Evolutionary conservation across 164 flowering plant genomes (phyloP).

Genomic region (Euptelea pleiosperma): DNA sequence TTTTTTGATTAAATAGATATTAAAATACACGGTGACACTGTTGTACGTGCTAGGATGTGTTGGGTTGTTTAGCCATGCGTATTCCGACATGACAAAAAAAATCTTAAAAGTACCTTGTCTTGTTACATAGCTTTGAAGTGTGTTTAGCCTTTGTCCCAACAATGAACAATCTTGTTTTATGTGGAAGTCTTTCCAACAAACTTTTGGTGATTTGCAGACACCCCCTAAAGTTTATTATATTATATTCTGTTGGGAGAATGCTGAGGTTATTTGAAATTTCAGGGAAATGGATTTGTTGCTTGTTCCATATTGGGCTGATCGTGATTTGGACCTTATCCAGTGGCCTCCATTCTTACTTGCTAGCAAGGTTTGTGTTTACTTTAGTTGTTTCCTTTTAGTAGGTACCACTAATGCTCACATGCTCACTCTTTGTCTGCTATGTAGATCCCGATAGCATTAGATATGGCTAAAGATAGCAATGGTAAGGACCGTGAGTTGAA

Average conservation of each 20-base stretch:
- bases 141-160: too few relatives aligned
- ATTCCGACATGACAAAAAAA: too few relatives aligned
- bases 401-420: neutral
- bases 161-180: neutral
- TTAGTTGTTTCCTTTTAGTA: neutral
- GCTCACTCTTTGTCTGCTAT: slow-evolving; percentile 10
- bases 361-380: slow-evolving; percentile 67
- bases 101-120: too few relatives aligned
- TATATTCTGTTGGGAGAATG: neutral
- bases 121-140: too few relatives aligned
- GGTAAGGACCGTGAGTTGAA: slow-evolving; percentile 78
- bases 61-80: too few relatives aligned
- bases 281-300: slow-evolving; percentile 96
- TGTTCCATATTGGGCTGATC: slow-evolving; percentile 98
- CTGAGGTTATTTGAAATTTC: slow-evolving; percentile 11
- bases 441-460: slow-evolving; percentile 94
- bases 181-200: neutral
- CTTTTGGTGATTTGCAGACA: neutral
- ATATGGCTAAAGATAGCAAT: slow-evolving; percentile 97
- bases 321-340: slow-evolving; percentile 67
- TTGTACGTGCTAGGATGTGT: too few relatives aligned
- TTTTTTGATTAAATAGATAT: too few relatives aligned
- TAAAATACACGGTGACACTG: too few relatives aligned
- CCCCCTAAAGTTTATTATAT: neutral
- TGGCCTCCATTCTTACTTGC: slow-evolving; percentile 99